Evolutionary conservation across 352 stramenopile species (phyloP).

Genomic region (Thalassiosira hispida): DNA sequence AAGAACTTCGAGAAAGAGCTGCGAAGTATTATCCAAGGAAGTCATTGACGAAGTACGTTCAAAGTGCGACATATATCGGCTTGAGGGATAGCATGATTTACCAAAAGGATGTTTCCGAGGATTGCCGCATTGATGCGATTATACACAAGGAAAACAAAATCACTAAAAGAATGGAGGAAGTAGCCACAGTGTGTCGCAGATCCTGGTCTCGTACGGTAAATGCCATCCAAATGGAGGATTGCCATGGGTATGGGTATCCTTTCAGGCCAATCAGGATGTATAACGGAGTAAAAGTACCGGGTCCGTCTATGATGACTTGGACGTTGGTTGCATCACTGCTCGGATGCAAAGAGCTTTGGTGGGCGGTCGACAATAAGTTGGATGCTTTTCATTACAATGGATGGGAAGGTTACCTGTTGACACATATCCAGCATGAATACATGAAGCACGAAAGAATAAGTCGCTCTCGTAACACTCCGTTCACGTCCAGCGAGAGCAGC

Average conservation of each 20-base stretch:
- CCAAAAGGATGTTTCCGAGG: background rate
- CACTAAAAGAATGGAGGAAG: background rate
- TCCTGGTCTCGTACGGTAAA: conserved; percentile 3
- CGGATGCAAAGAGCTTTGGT: conserved; percentile 2
- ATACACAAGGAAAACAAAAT: background rate
- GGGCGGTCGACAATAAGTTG: background rate
- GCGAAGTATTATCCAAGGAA: background rate
- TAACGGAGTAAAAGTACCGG: background rate
- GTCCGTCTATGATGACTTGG: background rate
- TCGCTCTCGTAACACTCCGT: too few relatives aligned
- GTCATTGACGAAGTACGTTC: background rate
- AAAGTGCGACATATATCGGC: background rate
- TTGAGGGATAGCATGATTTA: background rate
- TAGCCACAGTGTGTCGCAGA: background rate
- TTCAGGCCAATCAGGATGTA: background rate
- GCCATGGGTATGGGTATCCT: conserved; percentile 1
- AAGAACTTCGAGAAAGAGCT: background rate
- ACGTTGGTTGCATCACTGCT: background rate
- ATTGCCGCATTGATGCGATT: too few relatives aligned
- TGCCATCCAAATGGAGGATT: conserved; percentile 14
- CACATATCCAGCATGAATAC: background rate
- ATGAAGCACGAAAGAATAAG: background rate
- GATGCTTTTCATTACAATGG: background rate
- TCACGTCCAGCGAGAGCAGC: too few relatives aligned
- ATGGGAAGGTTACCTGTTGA: conserved; percentile 5